Percentiles rank a stretch among this genome's conserved stretches.
Conservation (phyloP, 495 filamentous ascomycete species). For the Bryoglossum gracile region DNA sequence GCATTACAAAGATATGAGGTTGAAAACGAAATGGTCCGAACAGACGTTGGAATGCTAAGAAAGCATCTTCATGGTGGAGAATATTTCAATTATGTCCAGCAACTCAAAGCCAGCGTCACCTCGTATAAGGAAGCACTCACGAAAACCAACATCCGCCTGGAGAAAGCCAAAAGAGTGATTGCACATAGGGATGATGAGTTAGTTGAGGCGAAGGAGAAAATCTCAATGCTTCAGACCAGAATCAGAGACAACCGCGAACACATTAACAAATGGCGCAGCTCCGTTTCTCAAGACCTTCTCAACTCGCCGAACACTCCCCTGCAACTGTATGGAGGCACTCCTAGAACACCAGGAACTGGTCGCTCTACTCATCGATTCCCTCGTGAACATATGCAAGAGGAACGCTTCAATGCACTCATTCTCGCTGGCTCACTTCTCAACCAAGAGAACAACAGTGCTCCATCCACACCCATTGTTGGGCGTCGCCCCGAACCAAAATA, state of each 20-base stretch:
- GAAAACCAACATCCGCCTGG: too few species aligned
- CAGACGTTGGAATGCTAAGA: conserved; percentile 92
- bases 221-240: conserved; percentile 65
- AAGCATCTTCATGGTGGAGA: too few species aligned
- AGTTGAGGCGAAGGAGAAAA: conserved; percentile 57
- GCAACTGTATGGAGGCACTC: conserved; percentile 35
- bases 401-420: conserved; percentile 69
- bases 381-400: conserved; percentile 27
- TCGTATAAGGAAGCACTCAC: too few species aligned
- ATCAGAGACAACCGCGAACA: conserved; percentile 85
- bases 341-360: conserved; percentile 32
- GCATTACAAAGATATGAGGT: conserved; percentile 82
- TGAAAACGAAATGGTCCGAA: conserved; percentile 85
- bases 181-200: conserved; percentile 61
- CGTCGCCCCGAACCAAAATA: conserved; percentile 38
- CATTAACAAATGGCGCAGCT: conserved; percentile 57
- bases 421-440: conserved; percentile 67
- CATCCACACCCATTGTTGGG: conserved; percentile 47
- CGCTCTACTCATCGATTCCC: conserved; percentile 23
- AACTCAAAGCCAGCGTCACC: too few species aligned
- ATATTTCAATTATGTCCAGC: too few species aligned
- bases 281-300: too few species aligned
- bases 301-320: conserved; percentile 49
- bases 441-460: conserved; percentile 61
- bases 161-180: conserved; percentile 68